Base-by-base conservation (phyloP, 1,284 basidiomycete species). In the Cryptococcus deneoformans region DNA sequence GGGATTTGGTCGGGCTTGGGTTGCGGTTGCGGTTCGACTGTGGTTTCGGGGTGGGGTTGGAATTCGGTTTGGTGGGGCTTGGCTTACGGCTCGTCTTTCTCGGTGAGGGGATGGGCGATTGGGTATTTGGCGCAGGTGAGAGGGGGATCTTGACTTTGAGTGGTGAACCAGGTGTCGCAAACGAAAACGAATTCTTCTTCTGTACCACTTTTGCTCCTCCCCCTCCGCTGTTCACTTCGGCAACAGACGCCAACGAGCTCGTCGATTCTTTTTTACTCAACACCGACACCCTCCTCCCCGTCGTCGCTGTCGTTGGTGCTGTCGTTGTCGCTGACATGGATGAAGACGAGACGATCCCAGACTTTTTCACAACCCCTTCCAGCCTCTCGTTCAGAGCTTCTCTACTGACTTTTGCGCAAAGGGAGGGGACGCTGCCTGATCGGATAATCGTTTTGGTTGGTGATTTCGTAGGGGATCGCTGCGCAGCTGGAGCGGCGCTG, bases 131-230 rank as follows among this genome's bases (percentile, higher is more conserved):
- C 3, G 50, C 24, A 24, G 38, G n/a, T 39, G 51, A 16, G 14
- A 34, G 35, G 11, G 50, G 20, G 16, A 44, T 57, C 44, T 66
- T 65, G 46, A 67, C 57, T 29, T 53, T 56, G 10, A 69, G 43
- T 2, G 69, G 67, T 12, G 68, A 66, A 5, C 57, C 59, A 0
- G 65, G 68, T 12, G 66, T 64, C 10, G 65, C 69, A 42, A 66
- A 66, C 2, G 69, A 64, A 59, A 69, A 71, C 3, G 67, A 67
- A 1, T 54, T 51, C 44, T 66, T 65, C 64, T 69, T 66, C 35
- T 50, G 51, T 42, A 69, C 40, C 1, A 61, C 53, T 29, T 50
- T 44, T 47, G 38, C 42, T n/a, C n/a, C 40, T 47, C n/a, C 11
- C 39, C 24, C 11, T 45, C 45, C 14, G 10, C 29, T 2, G 39